phyloP scores from a whole-genome alignment of 805 yeast genomes.

The baker's yeast (Saccharomyces cerevisiae) region DNA sequence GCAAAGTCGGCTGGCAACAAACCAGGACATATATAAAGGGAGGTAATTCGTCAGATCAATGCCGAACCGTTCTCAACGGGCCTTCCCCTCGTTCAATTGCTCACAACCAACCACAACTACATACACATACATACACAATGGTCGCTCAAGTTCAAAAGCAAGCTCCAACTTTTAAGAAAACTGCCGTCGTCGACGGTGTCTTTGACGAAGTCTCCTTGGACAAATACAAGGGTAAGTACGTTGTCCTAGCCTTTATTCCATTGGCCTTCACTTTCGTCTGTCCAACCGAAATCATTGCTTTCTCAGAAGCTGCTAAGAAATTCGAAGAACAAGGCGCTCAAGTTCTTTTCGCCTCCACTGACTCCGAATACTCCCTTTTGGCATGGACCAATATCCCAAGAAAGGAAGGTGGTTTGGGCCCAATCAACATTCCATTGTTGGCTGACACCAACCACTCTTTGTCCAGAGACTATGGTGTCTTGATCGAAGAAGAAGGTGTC shows the following conservation, averaged over 20 bases:
- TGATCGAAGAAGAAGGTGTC: conserved; percentile 91
- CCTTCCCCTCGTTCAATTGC: neutral
- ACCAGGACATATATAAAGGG: neutral
- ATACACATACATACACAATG: conserved; percentile 41
- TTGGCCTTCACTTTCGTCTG: conserved; percentile 98
- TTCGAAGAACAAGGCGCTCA: conserved; percentile 81
- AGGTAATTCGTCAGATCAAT: neutral
- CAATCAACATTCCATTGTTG: conserved; percentile 85
- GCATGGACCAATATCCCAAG: conserved; percentile 98
- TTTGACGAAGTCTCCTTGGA: conserved; percentile 94
- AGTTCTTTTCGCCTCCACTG: conserved; percentile 94
- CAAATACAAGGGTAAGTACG: conserved; percentile 97
- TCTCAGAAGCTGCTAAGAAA: conserved; percentile 89
- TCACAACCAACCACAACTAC: neutral
- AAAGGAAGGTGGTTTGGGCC: conserved; percentile 97
- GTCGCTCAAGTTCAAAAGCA: conserved; percentile 87
- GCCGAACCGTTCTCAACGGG: neutral
- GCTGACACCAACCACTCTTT: conserved; percentile 96
- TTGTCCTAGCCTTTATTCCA: conserved; percentile 92
- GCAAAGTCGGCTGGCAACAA: neutral
- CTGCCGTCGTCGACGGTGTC: conserved; percentile 94
- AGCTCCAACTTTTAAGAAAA: conserved; percentile 93
- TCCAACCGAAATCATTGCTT: conserved; percentile 98
- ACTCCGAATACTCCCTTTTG: conserved; percentile 92
- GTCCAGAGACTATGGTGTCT: conserved; percentile 94